phyloP scores from a whole-genome alignment of 805 yeast species.

The Nakazawaea wyomingensis region DNA sequence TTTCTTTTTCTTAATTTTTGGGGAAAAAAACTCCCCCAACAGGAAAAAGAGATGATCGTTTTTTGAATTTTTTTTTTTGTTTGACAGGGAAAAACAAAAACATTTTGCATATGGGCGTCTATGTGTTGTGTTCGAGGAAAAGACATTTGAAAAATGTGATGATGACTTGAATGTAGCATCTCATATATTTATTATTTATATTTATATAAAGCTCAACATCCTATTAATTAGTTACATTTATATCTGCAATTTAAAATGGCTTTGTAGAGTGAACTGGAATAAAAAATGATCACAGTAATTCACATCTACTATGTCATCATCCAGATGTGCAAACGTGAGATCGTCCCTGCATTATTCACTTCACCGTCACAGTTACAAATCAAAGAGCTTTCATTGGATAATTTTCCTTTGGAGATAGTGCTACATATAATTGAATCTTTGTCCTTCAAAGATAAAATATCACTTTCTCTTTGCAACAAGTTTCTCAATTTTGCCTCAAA shows the following conservation, averaged over 20 bases:
- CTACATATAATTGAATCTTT: background rate
- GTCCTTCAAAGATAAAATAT: slow-evolving; percentile 4
- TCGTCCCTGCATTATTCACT: background rate
- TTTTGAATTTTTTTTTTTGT: background rate
- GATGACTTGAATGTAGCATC: too few relatives aligned
- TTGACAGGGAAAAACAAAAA: background rate
- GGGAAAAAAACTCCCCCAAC: too few relatives aligned
- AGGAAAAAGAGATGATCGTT: too few relatives aligned
- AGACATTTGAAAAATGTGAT: too few relatives aligned
- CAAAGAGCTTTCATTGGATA: slow-evolving; percentile 1
- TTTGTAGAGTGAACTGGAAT: background rate
- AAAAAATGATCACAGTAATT: background rate
- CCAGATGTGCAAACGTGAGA: background rate
- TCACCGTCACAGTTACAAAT: background rate
- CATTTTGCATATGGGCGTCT: background rate
- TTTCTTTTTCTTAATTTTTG: too few relatives aligned
- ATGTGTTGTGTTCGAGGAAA: too few relatives aligned
- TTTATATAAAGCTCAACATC: too few relatives aligned
- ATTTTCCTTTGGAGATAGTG: slow-evolving; percentile 2
- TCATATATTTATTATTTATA: too few relatives aligned
- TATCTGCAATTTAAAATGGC: background rate
- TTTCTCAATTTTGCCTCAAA: background rate
- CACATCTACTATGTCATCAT: background rate
- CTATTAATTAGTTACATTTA: too few relatives aligned
- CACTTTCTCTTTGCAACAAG: background rate